Conservation (phyloP, 1,284 basidiomycete genomes). For the Phellopilus nigrolimitatus region DNA sequence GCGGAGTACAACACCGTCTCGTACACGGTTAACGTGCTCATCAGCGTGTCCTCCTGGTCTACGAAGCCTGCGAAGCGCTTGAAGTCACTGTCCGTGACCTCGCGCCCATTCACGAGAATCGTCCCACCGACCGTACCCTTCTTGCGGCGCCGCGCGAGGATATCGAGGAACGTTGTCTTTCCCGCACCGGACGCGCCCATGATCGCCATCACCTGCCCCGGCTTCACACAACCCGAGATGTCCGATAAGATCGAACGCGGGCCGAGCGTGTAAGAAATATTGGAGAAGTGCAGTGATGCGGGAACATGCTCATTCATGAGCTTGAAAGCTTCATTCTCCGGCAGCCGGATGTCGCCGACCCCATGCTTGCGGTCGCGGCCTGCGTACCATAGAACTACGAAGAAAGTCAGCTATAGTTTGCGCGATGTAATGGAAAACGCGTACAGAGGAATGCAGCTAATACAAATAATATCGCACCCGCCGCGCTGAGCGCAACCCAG, state of each 20-base stretch:
- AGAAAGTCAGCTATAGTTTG: slow-evolving; percentile 1
- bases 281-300: slow-evolving; percentile 84
- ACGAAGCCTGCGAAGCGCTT: slow-evolving; percentile 89
- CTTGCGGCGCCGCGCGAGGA: slow-evolving; percentile 88
- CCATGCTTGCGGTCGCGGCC: slow-evolving; percentile 69
- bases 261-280: slow-evolving; percentile 76
- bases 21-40: slow-evolving; percentile 95
- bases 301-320: slow-evolving; percentile 94
- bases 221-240: slow-evolving; percentile 78
- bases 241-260: slow-evolving; percentile 69
- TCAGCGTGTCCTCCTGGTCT: slow-evolving; percentile 96
- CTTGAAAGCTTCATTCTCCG: slow-evolving; percentile 75
- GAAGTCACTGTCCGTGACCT: slow-evolving; percentile 73
- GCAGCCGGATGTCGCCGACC: slow-evolving; percentile 74
- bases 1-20: slow-evolving; percentile 96
- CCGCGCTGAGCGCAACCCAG: slow-evolving; percentile 83
- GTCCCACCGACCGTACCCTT: slow-evolving; percentile 71
- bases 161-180: slow-evolving; percentile 95
- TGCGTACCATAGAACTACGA: slow-evolving; percentile 81
- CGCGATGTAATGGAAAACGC: slow-evolving; percentile 12
- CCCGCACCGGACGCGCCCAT: slow-evolving; percentile 97
- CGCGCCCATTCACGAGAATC: slow-evolving; percentile 83
- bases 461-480: slow-evolving; percentile 70
- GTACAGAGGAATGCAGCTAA: slow-evolving; percentile 50
- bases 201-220: slow-evolving; percentile 89